phyloP scores from a whole-genome alignment of 2,329 filamentous ascomycete species.

The Exophiala sp. region DNA sequence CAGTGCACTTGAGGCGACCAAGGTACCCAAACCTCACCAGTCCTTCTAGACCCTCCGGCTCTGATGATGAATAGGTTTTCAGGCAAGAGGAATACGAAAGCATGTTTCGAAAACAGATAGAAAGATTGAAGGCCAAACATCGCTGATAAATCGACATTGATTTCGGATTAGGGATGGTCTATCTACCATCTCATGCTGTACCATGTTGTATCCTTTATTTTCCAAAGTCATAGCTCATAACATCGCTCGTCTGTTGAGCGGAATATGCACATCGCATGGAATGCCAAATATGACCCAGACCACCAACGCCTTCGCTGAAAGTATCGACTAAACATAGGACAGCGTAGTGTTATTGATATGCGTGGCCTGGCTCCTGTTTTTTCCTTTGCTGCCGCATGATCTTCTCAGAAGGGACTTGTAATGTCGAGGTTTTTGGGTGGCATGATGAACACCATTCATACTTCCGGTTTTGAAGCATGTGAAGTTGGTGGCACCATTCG shows the following conservation, averaged over 20 bases:
- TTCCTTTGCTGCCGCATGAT: constrained; percentile 14
- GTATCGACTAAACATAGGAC: not conserved
- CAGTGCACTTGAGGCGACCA: constrained; percentile 26
- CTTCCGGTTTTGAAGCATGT: constrained; percentile 25
- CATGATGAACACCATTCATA: constrained; percentile 28
- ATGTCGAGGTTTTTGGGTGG: constrained; percentile 13
- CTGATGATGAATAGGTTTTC: constrained; percentile 20
- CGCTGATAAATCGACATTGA: no score
- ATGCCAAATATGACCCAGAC: not conserved
- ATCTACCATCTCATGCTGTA: not conserved
- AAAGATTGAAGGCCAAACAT: constrained; percentile 24
- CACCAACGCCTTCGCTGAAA: constrained; percentile 25
- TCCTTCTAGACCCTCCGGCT: no score
- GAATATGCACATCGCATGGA: not conserved
- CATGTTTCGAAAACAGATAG: constrained; percentile 24
- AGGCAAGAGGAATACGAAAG: constrained; percentile 25
- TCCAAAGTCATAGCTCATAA: not conserved
- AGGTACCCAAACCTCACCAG: constrained; percentile 3
- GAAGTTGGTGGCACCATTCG: constrained; percentile 29
- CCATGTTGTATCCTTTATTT: not conserved
- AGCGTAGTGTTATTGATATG: constrained; percentile 15
- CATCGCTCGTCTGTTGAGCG: not conserved
- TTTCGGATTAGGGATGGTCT: no score
- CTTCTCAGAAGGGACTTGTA: constrained; percentile 19
- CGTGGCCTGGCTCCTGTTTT: constrained; percentile 15